Base-by-base conservation (phyloP, 1,284 basidiomycete species). In the Polyporus tsugae region DNA sequence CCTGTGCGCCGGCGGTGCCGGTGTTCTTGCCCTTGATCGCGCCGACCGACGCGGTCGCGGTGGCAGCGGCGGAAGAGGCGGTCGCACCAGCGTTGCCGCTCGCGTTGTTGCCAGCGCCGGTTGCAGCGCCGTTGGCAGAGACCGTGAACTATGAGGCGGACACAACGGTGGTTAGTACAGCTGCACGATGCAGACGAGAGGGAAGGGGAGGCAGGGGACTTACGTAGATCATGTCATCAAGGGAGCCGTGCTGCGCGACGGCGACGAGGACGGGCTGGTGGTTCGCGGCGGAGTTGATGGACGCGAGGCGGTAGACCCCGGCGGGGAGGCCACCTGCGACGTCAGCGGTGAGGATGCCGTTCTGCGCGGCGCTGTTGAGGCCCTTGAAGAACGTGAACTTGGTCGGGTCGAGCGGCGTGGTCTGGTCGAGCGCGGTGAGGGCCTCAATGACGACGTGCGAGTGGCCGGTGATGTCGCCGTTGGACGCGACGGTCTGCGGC, bases 381-480 rank as follows among this genome's bases (percentile, higher is more conserved):
- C 88, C 90, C 82, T 88, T 89, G 86, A 93, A 94, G 83, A 91
- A 93, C 7, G 83, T 86, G 72, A 91, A 91, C 70, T 79, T 79
- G 62, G 76, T 83, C 25, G 91, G 89, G 79, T 92, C 80, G 36
- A 85, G 86, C 19, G 87, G 81, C 0, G 79, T 82, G 13, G 88
- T 88, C 75, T 88, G 85, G 52, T 80, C 78, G 66, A 91, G 78
- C 5, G 86, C 83, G 52, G 76, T 71, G 71, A 94, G 82, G 60
- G 78, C 65, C 79, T 93, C 87, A 65, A 94, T 81, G 60, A 90
- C 89, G 73, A 92, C 82, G 76, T 93, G 91, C 7, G 84, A 85
- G 79, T 90, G 89, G 6, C 89, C 89, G 58, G 80, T 75, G 71
- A 87, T 83, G 67, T 80, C 75, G 67, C 90, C 91, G 33, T 76